A percentile compares a stretch with the other conserved stretches of the same genome.
phyloP scores from a whole-genome alignment of 1,139 yeast species.

The Geotrichum macrosporum region DNA sequence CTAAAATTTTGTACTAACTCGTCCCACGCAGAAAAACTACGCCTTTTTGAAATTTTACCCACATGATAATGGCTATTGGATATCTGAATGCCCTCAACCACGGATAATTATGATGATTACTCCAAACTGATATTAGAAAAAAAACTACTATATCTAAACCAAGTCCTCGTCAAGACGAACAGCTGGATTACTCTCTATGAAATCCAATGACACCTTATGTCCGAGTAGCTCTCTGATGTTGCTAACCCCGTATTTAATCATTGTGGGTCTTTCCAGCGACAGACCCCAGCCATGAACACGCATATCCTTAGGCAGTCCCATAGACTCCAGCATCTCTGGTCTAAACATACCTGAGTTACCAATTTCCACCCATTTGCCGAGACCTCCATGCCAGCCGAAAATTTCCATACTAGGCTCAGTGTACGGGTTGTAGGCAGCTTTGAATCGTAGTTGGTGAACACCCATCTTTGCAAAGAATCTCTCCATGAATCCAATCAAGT shows the following conservation, averaged over 20 bases:
- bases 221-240: constrained; percentile 94
- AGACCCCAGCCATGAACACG: constrained; percentile 98
- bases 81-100: too few species aligned
- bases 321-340: constrained; percentile 97
- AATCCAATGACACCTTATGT: constrained; percentile 87
- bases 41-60: too few species aligned
- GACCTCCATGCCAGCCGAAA: constrained; percentile 92
- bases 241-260: constrained; percentile 95
- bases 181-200: constrained; percentile 94
- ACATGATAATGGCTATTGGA: too few species aligned
- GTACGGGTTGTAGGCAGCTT: constrained; percentile 98
- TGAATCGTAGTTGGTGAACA: constrained; percentile 88
- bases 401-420: constrained; percentile 99
- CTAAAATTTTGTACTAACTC: too few species aligned
- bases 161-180: constrained; percentile 82
- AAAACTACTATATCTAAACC: constrained; percentile 6
- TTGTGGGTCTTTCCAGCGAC: constrained; percentile 95
- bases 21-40: too few species aligned
- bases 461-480: constrained; percentile 97
- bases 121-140: too few species aligned
- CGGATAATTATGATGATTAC: too few species aligned
- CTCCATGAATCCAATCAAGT: constrained; percentile 97
- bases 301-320: constrained; percentile 94
- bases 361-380: constrained; percentile 97
- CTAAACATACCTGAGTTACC: constrained; percentile 99